These are phyloP conservation scores for Eutreptiella sp. DNA, from an alignment of 208 protist genomes.

Conservation along the genomic window DNA sequence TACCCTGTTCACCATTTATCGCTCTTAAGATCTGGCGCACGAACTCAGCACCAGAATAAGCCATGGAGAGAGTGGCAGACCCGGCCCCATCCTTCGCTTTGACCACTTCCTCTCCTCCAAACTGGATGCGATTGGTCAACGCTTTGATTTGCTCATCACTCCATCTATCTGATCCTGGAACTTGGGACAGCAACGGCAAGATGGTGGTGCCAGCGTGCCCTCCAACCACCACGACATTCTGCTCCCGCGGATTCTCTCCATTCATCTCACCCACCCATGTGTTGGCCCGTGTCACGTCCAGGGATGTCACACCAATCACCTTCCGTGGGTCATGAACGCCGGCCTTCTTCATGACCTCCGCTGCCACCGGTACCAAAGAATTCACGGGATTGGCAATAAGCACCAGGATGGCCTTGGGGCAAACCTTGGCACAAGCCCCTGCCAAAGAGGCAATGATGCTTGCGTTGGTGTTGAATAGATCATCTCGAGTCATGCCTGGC, in stretches of 20 bases:
- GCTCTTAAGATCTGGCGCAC: too few relatives aligned
- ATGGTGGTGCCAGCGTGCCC: constrained; percentile 91
- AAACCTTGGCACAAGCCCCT: constrained; percentile 53
- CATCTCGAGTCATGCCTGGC: constrained; percentile 70
- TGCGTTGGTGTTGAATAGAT: constrained; percentile 70
- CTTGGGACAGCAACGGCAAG: constrained; percentile 76
- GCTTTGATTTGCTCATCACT: constrained; percentile 47
- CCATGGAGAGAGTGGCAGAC: constrained; percentile 93
- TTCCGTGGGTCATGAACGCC: constrained; percentile 67
- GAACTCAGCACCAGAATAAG: too few relatives aligned
- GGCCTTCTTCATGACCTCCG: constrained; percentile 73
- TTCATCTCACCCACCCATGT: constrained; percentile 57
- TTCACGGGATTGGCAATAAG: constrained; percentile 87
- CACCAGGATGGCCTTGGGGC: constrained; percentile 61
- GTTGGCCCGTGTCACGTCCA: constrained; percentile 71
- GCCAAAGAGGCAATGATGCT: constrained; percentile 60
- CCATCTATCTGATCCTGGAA: constrained; percentile 36
- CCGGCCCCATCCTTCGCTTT: constrained; percentile 87
- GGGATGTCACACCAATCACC: constrained; percentile 78
- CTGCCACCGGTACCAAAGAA: constrained; percentile 80
- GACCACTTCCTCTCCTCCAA: constrained; percentile 89
- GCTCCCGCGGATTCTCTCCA: constrained; percentile 38
- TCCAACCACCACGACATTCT: constrained; percentile 79
- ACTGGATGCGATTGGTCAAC: constrained; percentile 79
- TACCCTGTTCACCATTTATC: too few relatives aligned